Conservation (phyloP, 2,329 filamentous ascomycete genomes). For the Ophiosphaerella herpotricha region DNA sequence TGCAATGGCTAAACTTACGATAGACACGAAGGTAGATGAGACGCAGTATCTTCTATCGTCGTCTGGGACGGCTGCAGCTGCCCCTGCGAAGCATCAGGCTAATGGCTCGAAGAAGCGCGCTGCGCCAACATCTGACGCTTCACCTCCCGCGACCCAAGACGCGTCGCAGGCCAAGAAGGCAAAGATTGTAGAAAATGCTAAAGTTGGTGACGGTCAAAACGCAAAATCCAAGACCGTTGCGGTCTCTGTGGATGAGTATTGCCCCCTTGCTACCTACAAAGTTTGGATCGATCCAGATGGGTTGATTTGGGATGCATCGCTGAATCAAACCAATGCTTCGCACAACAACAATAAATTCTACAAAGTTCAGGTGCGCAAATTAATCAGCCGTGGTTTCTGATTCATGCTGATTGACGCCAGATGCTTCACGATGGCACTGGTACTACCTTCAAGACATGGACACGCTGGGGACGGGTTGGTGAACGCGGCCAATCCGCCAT, state of each 20-base stretch:
- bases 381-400: slow-evolving; percentile 1
- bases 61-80: slow-evolving; percentile 4
- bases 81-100: slow-evolving; percentile 10
- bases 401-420: slow-evolving; percentile 15
- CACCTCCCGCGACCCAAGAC: slow-evolving; percentile 14
- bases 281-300: slow-evolving; percentile 71
- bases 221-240: slow-evolving; percentile 48
- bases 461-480: slow-evolving; percentile 78
- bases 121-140: slow-evolving; percentile 22
- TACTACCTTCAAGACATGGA: slow-evolving; percentile 65
- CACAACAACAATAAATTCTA: slow-evolving; percentile 87
- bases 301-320: slow-evolving; percentile 75
- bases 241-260: slow-evolving; percentile 55
- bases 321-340: slow-evolving; percentile 76
- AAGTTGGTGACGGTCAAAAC: slow-evolving; percentile 52
- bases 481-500: slow-evolving; percentile 54
- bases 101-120: slow-evolving; percentile 39
- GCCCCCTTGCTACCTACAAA: slow-evolving; percentile 34
- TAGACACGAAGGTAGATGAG: slow-evolving; percentile 43
- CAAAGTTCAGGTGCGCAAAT: slow-evolving; percentile 63
- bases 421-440: slow-evolving; percentile 36
- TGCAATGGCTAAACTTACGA: not conserved
- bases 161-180: slow-evolving; percentile 23
- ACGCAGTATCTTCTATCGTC: slow-evolving; percentile 43
- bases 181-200: slow-evolving; percentile 35